A percentile compares a stretch with the other conserved stretches of the same genome.
These are phyloP conservation scores for Glaciozyma martinii DNA, from an alignment of 768 basidiomycete genomes.

Conservation along the genomic window DNA sequence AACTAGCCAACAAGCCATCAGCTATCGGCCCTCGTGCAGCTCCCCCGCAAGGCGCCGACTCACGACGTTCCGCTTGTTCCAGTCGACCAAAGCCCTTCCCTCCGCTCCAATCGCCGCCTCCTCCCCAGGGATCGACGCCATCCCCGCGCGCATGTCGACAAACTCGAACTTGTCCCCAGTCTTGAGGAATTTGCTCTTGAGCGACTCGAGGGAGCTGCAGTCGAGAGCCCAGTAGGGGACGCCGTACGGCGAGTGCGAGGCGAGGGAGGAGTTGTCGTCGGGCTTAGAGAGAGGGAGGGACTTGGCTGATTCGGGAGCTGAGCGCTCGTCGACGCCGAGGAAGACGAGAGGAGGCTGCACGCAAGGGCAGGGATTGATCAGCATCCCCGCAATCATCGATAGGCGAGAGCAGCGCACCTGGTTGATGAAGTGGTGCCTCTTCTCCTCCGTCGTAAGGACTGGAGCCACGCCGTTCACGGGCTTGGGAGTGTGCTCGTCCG, in stretches of 20 bases:
- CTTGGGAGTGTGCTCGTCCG: neutral
- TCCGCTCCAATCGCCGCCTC: slow-evolving; percentile 67
- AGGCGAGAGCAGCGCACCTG: slow-evolving; percentile 3
- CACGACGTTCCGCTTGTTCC: slow-evolving; percentile 84
- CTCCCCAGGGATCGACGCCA: slow-evolving; percentile 50
- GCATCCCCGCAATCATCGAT: neutral
- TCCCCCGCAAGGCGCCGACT: slow-evolving; percentile 14
- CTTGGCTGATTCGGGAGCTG: slow-evolving; percentile 44
- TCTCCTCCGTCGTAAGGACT: slow-evolving; percentile 4
- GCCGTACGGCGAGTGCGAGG: slow-evolving; percentile 53
- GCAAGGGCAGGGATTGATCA: neutral
- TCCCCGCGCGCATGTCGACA: slow-evolving; percentile 58
- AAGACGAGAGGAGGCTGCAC: slow-evolving; percentile 51
- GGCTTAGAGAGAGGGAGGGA: slow-evolving; percentile 46
- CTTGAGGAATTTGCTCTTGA: slow-evolving; percentile 24
- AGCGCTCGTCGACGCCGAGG: slow-evolving; percentile 62
- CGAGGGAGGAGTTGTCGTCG: slow-evolving; percentile 44
- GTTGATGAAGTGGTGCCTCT: slow-evolving; percentile 15
- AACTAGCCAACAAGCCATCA: slow-evolving; percentile 41
- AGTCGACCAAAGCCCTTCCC: slow-evolving; percentile 76
- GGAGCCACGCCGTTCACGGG: slow-evolving; percentile 10
- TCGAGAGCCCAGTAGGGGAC: slow-evolving; percentile 79
- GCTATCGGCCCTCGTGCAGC: neutral
- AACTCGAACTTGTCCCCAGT: slow-evolving; percentile 47
- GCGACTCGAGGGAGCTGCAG: slow-evolving; percentile 44